Evolutionary conservation across 495 filamentous ascomycete species (phyloP), one percentile per base, ranked within the genome.

Genomic region (Neurospora africana): DNA sequence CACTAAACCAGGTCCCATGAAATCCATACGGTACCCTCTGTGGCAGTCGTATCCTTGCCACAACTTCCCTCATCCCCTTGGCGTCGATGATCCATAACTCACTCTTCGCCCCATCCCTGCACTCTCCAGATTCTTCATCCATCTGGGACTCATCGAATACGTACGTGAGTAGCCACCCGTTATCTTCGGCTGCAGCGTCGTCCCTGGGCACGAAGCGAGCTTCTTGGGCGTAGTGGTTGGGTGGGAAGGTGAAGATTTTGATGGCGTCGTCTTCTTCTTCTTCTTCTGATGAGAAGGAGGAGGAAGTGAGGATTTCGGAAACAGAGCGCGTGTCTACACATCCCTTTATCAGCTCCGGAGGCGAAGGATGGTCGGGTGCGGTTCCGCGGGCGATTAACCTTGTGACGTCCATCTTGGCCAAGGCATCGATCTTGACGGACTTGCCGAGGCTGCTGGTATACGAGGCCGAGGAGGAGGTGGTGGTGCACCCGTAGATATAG

Each of bases 81-180:
- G 89, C 89, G 75, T 91, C 84, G 69, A 91, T 83, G 38, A 91
- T 80, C 89, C 89, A 91, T n/a, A 91, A 79, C 80, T 91, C 89
- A 27, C 84, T 86, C 40, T 74, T 81, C 0, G 89, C 84, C 9
- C 75, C 75, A 0, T 77, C 74, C 5, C 65, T 61, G 69, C 81
- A 84, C 39, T 84, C 77, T 0, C 86, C 87, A 2, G 21, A 58
- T 23, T 81, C 58, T 10, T 74, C 76, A 68, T 84, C 78, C 2
- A 90, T 79, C 76, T 91, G 88, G 6, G 76, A 79, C 61, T 82
- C 80, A 68, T 82, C 87, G 76, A 90, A 90, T 6, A 87, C 87
- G 76, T 88, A 91, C 68, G 83, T 87, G 17, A 90, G 81, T 11
- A 90, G 80, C 81, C 81, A 90, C 10, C 89, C 89, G 70, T 89